phyloP scores from a whole-genome alignment of 2,329 filamentous ascomycete genomes.

The Cercospora citrullina region DNA sequence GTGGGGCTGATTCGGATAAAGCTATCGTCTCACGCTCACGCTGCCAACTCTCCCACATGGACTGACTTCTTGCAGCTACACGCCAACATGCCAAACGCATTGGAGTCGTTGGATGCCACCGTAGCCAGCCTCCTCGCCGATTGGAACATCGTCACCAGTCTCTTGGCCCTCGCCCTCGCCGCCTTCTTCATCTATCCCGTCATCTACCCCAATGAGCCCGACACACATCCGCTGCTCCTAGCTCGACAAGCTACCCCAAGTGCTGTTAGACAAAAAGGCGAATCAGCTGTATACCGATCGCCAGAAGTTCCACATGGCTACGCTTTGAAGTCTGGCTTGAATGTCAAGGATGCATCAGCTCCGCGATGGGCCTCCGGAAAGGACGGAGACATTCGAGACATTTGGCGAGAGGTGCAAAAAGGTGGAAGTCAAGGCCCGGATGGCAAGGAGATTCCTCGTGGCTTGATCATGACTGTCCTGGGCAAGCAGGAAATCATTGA shows the following conservation, averaged over 20 bases:
- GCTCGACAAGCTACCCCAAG: conserved; percentile 79
- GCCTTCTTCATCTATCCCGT: conserved; percentile 70
- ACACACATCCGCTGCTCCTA: conserved; percentile 88
- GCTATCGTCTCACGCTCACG: not conserved
- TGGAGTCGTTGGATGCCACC: conserved; percentile 62
- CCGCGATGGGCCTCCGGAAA: conserved; percentile 81
- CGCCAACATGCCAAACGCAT: conserved; percentile 22
- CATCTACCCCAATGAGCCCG: conserved; percentile 72
- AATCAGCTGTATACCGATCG: conserved; percentile 84
- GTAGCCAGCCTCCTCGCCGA: conserved; percentile 69
- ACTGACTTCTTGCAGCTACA: not conserved
- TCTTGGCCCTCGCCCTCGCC: conserved; percentile 66
- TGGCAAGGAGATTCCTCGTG: conserved; percentile 59
- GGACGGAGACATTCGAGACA: conserved; percentile 85
- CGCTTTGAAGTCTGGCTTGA: conserved; percentile 72
- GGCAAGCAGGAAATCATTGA: conserved; percentile 74
- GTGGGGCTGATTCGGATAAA: not conserved
- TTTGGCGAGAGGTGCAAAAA: conserved; percentile 70
- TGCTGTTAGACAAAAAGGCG: conserved; percentile 75
- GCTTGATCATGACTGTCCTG: conserved; percentile 74
- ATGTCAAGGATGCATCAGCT: conserved; percentile 76
- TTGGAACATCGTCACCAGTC: conserved; percentile 80
- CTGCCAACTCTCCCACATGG: not conserved
- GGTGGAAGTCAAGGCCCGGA: conserved; percentile 60
- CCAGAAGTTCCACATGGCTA: conserved; percentile 82